These are phyloP conservation scores for Eucalyptus grandis DNA, from an alignment of 345 rosid genomes.

Conservation along the genomic window DNA sequence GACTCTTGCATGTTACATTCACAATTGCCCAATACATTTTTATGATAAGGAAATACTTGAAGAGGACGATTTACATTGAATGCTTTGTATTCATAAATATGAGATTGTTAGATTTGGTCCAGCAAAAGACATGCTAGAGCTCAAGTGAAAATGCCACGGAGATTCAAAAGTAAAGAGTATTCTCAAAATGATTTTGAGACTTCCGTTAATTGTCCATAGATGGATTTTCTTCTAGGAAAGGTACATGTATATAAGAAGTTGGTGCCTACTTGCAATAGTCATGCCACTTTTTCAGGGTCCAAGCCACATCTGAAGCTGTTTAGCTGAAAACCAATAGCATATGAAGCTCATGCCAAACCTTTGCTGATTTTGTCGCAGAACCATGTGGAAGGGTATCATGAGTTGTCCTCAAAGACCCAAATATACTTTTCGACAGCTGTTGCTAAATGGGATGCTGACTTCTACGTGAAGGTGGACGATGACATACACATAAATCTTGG, in stretches of 20 bases:
- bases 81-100: not conserved
- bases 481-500: slow-evolving; percentile 91
- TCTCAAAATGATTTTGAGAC: not conserved
- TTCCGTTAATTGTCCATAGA: not conserved
- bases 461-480: slow-evolving; percentile 71
- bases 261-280: not conserved
- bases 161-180: not conserved
- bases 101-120: not conserved
- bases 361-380: slow-evolving; percentile 28
- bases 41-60: not conserved
- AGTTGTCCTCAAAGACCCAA: slow-evolving; percentile 63
- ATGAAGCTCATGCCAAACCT: not conserved
- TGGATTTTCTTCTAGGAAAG: not conserved
- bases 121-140: not conserved
- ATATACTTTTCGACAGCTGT: slow-evolving; percentile 55
- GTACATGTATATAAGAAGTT: not conserved
- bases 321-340: not conserved
- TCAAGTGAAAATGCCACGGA: not conserved
- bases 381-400: slow-evolving; percentile 72
- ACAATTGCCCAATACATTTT: not conserved
- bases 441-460: slow-evolving; percentile 76
- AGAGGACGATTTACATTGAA: not conserved
- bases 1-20: not conserved
- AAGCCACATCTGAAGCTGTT: not conserved
- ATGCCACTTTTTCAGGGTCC: not conserved